Evolutionary conservation across 2,329 filamentous ascomycete genomes (phyloP).

Genomic region (Colletotrichum sp.): DNA sequence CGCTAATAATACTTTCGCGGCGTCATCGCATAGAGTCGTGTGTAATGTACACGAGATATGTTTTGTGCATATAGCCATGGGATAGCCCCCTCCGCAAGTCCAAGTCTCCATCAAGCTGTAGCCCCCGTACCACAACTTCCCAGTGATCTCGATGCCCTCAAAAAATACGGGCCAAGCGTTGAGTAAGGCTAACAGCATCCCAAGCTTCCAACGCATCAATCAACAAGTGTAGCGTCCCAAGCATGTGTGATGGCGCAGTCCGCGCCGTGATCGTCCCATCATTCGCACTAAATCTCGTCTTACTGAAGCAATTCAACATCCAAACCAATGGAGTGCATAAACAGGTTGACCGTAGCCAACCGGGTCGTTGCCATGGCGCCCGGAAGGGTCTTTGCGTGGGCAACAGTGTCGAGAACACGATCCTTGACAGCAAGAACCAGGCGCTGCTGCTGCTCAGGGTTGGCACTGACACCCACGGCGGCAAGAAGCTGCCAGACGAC

Average conservation of each 20-base stretch:
- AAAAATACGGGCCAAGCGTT: conserved; percentile 14
- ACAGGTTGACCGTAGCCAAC: conserved; percentile 92
- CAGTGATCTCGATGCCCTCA: conserved; percentile 6
- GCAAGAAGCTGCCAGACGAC: conserved; percentile 99
- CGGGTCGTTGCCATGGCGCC: conserved; percentile 83
- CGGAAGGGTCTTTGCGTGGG: conserved; percentile 86
- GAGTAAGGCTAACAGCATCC: background rate
- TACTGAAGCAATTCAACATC: conserved; percentile 79
- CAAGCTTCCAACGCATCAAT: conserved; percentile 3
- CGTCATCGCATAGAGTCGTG: background rate
- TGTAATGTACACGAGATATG: conserved; percentile 19
- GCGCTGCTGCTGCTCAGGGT: conserved; percentile 92
- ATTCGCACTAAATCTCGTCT: background rate
- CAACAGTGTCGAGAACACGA: conserved; percentile 93
- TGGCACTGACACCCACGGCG: conserved; percentile 91
- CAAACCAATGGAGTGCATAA: conserved; percentile 98
- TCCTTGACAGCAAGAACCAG: conserved; percentile 97
- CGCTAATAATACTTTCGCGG: conserved; percentile 3
- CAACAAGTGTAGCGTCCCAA: background rate
- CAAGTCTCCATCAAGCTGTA: conserved; percentile 4
- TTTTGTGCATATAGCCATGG: conserved; percentile 17
- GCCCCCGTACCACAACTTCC: conserved; percentile 12
- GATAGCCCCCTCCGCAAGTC: background rate
- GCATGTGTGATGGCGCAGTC: background rate
- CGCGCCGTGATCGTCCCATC: background rate